Evolutionary conservation across 2,329 filamentous ascomycete genomes (phyloP), one percentile per base, ranked within the genome.

Genomic region (Phoma sp.): DNA sequence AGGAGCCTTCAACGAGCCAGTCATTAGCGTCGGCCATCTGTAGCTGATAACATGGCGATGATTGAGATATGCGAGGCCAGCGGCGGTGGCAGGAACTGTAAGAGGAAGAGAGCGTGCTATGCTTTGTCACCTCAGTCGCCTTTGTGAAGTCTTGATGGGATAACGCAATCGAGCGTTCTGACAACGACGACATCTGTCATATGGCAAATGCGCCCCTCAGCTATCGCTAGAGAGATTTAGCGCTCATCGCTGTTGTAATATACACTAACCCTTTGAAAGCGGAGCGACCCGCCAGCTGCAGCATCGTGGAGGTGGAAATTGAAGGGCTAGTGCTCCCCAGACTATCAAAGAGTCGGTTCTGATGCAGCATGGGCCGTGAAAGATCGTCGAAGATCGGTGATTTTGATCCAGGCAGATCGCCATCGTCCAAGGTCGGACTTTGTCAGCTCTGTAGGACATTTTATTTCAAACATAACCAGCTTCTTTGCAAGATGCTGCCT

Each of bases 201-300:
- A 57, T 52, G 61, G 60, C 64, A 57, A 59, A 53, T 64, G 36
- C 52, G 59, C 61, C 52, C 52, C 62, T 38, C 37, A 61, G 47
- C 47, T 52, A 66, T 57, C 59, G 65, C 64, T 60, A 63, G 64
- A 50, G 37, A 51, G 46, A 46, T 44, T 42, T 43, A 27, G 63
- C 64, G 68, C 68, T 59, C 47, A 52, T 62, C 59, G 52, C 56
- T 42, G 56, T 50, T 53, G 42, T 57, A 52, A 30, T 38, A 62
- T 55, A 55, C 56, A 57, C 57, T 60, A 59, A 57, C 55, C 54
- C 58, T 61, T 62, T 55, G 64, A 55, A 64, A 62, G 65, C 67
- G 69, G 68, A 66, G 65, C 64, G 65, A 71, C 65, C 65, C 65
- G 68, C 57, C 60, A 44, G 60, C 58, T 59, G 59, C 58, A 61